Base-by-base conservation (phyloP, 371 early-diverging fungal species). In the Apophysomyces elegans region DNA sequence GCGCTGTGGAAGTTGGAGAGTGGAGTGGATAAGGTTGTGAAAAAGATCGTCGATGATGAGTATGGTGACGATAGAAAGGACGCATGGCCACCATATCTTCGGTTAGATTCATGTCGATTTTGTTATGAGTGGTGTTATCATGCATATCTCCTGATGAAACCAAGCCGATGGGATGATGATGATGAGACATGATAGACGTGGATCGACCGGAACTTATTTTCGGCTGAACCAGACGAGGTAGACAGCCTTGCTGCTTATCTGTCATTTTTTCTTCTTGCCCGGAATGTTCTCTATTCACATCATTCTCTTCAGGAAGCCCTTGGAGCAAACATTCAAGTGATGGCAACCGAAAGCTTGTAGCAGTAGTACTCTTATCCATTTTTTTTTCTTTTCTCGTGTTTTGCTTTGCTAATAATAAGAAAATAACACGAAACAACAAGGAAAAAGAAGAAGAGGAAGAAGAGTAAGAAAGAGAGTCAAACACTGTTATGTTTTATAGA, bases 41-140 rank as follows among this genome's bases (percentile, higher is more conserved):
- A 50, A 50, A 50, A n/a, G 54, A 50, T 50, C 54, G 54, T 32
- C 54, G 16, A 26, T 50, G 54, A 50, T 50, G 54, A 50, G 32
- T 26, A 26, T 1, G 32, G 32, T 50, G 21, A 21, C 7, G 21
- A 21, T 21, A 50, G 54, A 26, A 2, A 26, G 54, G 21, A 50
- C 21, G 54, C 54, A 50, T 50, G 9, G 16, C 21, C 21, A 26
- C 21, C 21, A 50, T 21, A 50, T n/a, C 8, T 26, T 50, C 54
- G 21, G 32, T 26, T 26, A 26, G 32, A 26, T 26, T 26, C 32
- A 26, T 26, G 32, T 26, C 32, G 32, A 26, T 50, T 11, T 50
- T 50, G 35, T 4, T 21, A 21, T 16, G 16, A 0, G 21, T 50
- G 5, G 5, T 50, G 32, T 26, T 26, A 26, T 26, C 32, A 26